Evolutionary conservation across 1,139 yeast species (phyloP), one percentile per base, ranked within the genome.

Genomic region (Saccharomycopsis hybrid): DNA sequence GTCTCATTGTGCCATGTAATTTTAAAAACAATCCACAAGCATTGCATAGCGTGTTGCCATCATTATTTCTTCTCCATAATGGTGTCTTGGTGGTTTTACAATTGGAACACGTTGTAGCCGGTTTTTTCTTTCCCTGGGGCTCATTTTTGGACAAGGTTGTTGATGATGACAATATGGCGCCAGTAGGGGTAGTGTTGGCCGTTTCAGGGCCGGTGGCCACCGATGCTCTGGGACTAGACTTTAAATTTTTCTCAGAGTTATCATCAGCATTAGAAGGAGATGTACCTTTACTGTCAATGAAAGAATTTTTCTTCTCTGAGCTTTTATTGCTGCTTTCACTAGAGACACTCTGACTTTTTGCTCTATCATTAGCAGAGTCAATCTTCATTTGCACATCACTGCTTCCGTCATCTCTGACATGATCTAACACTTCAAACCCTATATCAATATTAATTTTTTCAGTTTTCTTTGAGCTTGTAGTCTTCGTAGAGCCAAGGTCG

Each of bases 81-180:
- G 98, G 97, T 0, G 98, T 90, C 4, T 95, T 90, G 60, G 80
- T 86, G 1, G 98, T 90, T 60, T 84, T 82, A 66, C 98, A 90
- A 67, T 92, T 92, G 28, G 92, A 81, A 65, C 97, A 90, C 18
- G 33, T 45, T 9, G 54, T 43, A 31, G 36, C 30, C n/a, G 45
- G 42, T 43, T 52, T 39, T 31, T 42, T 40, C 54, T 57, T 27
- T 25, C 25, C 9, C 13, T 30, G 44, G 27, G 9, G 24, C 33
- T 42, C n/a, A 9, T 4, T 24, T n/a, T 36, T 36, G 5, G 32
- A 9, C 3, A 18, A 38, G 3, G 36, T 33, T 3, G n/a, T 13
- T 5, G 36, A 33, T 11, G 13, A 11, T 11, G 36, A 13, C 11
- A 13, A 33, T 33, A 11, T 33, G 36, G 5, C 36, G 36, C 7